Conservation (phyloP, 208 protist genomes). For the Angomonas ambiguus region DNA sequence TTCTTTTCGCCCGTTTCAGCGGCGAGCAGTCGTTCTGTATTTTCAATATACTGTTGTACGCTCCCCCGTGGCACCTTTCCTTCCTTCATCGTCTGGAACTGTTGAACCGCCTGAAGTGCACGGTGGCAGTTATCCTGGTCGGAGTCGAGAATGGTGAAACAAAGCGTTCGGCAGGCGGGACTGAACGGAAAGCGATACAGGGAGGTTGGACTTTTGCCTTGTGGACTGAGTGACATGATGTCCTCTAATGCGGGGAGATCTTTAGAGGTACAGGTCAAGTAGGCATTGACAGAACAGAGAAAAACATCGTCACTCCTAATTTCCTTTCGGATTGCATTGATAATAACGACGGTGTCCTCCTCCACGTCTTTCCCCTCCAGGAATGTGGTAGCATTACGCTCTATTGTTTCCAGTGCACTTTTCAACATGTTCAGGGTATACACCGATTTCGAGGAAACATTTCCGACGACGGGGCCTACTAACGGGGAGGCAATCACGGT, state of each 20-base stretch:
- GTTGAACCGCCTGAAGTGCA: constrained; percentile 16
- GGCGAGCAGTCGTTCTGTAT: not conserved
- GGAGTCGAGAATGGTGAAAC: constrained; percentile 27
- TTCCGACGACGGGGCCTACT: constrained; percentile 31
- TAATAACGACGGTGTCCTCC: constrained; percentile 15
- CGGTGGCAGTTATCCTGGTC: constrained; percentile 16
- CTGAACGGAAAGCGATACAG: constrained; percentile 39
- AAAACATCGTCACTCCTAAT: constrained; percentile 19
- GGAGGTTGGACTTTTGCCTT: constrained; percentile 16
- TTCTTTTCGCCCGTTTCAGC: not conserved
- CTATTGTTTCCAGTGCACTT: constrained; percentile 7
- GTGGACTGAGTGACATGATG: constrained; percentile 24
- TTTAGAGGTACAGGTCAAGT: constrained; percentile 14
- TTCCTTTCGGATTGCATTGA: constrained; percentile 21
- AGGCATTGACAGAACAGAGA: constrained; percentile 25
- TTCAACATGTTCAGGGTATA: constrained; percentile 9
- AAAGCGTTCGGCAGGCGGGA: constrained; percentile 24
- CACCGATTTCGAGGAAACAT: constrained; percentile 17
- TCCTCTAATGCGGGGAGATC: constrained; percentile 30
- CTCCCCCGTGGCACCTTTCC: constrained; percentile 19
- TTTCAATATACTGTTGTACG: not conserved
- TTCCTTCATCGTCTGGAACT: constrained; percentile 7
- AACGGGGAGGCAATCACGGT: constrained; percentile 26
- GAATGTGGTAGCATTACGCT: constrained; percentile 8
- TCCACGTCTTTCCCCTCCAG: constrained; percentile 3